Percentiles rank a stretch among this genome's conserved stretches.
Evolutionary conservation across 1,139 yeast genomes (phyloP).

Genomic region (Pneumocystis jirovecii): DNA sequence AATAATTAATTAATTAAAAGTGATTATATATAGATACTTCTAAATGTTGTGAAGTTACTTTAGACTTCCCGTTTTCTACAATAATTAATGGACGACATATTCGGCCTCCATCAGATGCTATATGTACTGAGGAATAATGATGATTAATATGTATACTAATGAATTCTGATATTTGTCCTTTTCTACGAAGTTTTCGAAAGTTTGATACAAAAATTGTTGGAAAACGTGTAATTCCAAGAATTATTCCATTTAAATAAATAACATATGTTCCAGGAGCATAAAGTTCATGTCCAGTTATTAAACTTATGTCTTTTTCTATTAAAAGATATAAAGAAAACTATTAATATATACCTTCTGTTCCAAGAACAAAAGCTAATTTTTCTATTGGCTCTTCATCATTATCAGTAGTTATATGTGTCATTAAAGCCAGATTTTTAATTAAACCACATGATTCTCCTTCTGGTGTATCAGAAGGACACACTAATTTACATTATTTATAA

Average conservation of each 20-base stretch:
- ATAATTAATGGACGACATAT: conserved; percentile 93
- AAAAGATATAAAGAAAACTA: not conserved
- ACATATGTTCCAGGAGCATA: conserved; percentile 69
- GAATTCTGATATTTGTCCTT: conserved; percentile 77
- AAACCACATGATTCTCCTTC: conserved; percentile 99
- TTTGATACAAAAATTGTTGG: conserved; percentile 66
- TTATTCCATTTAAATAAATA: conserved; percentile 82
- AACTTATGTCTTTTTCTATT: conserved; percentile 33
- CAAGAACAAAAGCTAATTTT: conserved; percentile 61
- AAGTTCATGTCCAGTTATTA: conserved; percentile 69
- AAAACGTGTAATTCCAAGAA: conserved; percentile 75
- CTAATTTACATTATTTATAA: conserved; percentile 15
- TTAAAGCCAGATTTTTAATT: conserved; percentile 85
- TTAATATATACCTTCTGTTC: conserved; percentile 47
- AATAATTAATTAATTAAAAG: conserved; percentile 27
- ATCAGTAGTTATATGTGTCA: conserved; percentile 98
- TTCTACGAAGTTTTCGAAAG: conserved; percentile 68
- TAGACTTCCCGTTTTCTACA: conserved; percentile 55
- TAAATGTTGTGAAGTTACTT: conserved; percentile 59
- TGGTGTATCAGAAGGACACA: conserved; percentile 97
- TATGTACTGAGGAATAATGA: conserved; percentile 85
- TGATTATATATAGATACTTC: conserved; percentile 7
- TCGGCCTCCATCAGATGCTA: conserved; percentile 98
- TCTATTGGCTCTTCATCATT: conserved; percentile 86
- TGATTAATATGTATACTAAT: conserved; percentile 79